phyloP scores from a whole-genome alignment of 1,284 basidiomycete species.

The Sanghuangporus sanghuang region DNA sequence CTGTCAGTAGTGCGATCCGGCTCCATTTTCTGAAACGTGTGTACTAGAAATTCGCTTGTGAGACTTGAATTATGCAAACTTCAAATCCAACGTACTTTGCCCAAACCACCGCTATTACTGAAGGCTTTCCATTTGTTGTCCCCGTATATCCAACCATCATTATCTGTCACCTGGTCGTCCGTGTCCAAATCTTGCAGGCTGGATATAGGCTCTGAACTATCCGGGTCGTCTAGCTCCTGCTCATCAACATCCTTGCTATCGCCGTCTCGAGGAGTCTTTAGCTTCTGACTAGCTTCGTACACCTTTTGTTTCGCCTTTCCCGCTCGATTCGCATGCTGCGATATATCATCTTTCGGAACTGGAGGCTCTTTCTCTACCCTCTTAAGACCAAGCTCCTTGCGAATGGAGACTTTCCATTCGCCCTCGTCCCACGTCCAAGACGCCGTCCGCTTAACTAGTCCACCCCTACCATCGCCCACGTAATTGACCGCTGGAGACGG shows the following conservation, averaged over 20 bases:
- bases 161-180: constrained; percentile 62
- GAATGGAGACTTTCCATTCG: constrained; percentile 77
- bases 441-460: constrained; percentile 63
- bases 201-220: constrained; percentile 16
- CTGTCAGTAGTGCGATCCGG: constrained; percentile 71
- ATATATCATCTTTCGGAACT: constrained; percentile 42
- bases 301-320: constrained; percentile 25
- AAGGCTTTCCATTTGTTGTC: constrained; percentile 95
- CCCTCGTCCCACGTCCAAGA: constrained; percentile 84
- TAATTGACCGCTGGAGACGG: constrained; percentile 48
- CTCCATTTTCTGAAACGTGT: constrained; percentile 83
- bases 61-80: neutral
- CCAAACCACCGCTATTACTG: constrained; percentile 75
- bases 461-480: constrained; percentile 35
- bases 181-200: constrained; percentile 25
- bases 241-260: constrained; percentile 17
- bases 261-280: constrained; percentile 25
- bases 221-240: constrained; percentile 17
- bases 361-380: constrained; percentile 60
- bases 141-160: constrained; percentile 90
- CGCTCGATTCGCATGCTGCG: constrained; percentile 32
- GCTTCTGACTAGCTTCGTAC: constrained; percentile 24
- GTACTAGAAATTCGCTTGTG: constrained; percentile 42
- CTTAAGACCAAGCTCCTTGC: constrained; percentile 44
- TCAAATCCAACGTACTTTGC: constrained; percentile 49